Evolutionary conservation across 106 monocot genomes (phyloP).

Genomic region (Dioscorea dumetorum): DNA sequence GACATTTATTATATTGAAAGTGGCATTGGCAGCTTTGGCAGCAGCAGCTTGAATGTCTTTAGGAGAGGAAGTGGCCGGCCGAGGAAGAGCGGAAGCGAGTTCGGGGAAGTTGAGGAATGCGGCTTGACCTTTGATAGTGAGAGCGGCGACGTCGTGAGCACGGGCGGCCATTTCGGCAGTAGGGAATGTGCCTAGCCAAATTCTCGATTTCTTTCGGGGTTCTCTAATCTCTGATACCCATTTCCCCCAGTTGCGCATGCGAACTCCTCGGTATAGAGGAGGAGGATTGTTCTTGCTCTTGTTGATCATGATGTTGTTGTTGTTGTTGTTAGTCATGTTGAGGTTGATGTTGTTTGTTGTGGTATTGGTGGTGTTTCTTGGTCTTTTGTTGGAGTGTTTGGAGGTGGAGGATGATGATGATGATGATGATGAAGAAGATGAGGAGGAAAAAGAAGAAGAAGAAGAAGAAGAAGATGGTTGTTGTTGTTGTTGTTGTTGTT

Average conservation of each 20-base stretch:
- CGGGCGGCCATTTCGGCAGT: constrained; percentile 93
- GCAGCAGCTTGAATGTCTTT: constrained; percentile 92
- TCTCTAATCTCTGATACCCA: constrained; percentile 97
- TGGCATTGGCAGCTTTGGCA: constrained; percentile 46
- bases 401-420: constrained; percentile 10
- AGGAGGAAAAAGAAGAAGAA: background rate
- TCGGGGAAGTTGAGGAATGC: constrained; percentile 86
- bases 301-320: constrained; percentile 4
- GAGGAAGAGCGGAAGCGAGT: constrained; percentile 57
- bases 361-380: too few species aligned
- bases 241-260: constrained; percentile 90
- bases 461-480: constrained; percentile 4
- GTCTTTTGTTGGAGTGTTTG: too few species aligned
- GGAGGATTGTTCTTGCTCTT: constrained; percentile 30
- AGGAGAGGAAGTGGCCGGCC: constrained; percentile 51
- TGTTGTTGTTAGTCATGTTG: background rate
- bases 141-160: constrained; percentile 87
- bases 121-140: constrained; percentile 71
- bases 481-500: too few species aligned
- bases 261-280: constrained; percentile 68
- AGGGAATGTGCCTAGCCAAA: constrained; percentile 87
- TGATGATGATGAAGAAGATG: constrained; percentile 12
- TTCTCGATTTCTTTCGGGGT: constrained; percentile 80
- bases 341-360: background rate
- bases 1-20: background rate